These are phyloP conservation scores for Psidium guajava DNA, from an alignment of 345 rosid genomes.

Conservation along the genomic window DNA sequence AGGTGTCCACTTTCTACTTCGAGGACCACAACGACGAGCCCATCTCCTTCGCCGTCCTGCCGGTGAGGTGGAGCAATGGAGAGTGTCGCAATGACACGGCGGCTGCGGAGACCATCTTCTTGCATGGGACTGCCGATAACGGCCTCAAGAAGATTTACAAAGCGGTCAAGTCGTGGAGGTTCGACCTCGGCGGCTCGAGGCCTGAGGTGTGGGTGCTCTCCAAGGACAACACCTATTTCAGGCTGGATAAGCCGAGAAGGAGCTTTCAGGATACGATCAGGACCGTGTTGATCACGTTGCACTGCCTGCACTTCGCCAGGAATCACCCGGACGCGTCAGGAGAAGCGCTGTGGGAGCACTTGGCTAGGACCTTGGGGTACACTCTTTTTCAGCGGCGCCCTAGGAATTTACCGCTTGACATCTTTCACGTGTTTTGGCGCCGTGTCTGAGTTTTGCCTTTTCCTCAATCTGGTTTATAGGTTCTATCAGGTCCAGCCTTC, in stretches of 20 bases:
- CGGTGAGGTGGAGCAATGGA: conserved; percentile 36
- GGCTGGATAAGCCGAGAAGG: conserved; percentile 72
- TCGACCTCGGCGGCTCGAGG: conserved; percentile 31
- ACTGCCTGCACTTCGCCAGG: conserved; percentile 43
- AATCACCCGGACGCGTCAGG: conserved; percentile 44
- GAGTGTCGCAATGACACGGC: conserved; percentile 13
- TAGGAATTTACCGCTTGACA: neutral
- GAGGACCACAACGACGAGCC: conserved; percentile 43
- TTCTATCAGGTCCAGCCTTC: conserved; percentile 53
- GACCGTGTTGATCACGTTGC: conserved; percentile 40
- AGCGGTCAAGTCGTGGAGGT: conserved; percentile 67
- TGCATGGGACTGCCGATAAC: conserved; percentile 48
- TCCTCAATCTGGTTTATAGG: conserved; percentile 24
- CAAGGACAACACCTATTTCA: conserved; percentile 50
- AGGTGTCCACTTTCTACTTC: conserved; percentile 47
- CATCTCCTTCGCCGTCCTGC: conserved; percentile 48
- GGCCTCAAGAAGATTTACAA: conserved; percentile 48
- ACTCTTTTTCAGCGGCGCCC: neutral
- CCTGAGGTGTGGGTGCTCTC: conserved; percentile 60
- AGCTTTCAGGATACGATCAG: conserved; percentile 40
- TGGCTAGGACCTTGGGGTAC: conserved; percentile 51
- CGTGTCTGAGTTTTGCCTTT: neutral
- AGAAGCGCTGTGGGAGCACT: conserved; percentile 57
- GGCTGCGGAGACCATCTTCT: conserved; percentile 13
- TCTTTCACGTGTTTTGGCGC: neutral